These are phyloP conservation scores for Aspergillus carlsbadensis DNA, from an alignment of 495 filamentous ascomycete genomes.

Conservation along the genomic window DNA sequence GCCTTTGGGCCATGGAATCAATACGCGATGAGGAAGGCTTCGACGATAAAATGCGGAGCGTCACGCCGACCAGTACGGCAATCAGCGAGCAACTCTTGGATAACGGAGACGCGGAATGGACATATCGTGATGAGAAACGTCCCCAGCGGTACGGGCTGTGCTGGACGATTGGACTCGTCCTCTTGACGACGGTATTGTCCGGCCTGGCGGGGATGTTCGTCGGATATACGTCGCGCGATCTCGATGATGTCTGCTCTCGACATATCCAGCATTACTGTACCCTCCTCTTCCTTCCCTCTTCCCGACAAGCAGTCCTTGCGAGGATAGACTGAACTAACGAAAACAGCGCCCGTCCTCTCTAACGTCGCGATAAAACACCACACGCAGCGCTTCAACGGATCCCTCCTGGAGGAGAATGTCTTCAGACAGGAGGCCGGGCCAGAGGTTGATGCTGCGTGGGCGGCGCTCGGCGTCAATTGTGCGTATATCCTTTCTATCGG, in stretches of 20 bases:
- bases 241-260: conserved; percentile 11
- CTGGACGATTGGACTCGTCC: neutral
- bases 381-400: conserved; percentile 45
- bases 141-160: neutral
- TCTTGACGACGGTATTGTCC: neutral
- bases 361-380: conserved; percentile 14
- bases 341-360: conserved; percentile 9
- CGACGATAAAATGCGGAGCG: conserved; percentile 7
- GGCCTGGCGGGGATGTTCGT: conserved; percentile 11
- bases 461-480: conserved; percentile 53
- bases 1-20: neutral
- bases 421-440: conserved; percentile 51
- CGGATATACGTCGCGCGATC: conserved; percentile 4
- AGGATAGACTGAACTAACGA: neutral
- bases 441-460: conserved; percentile 59
- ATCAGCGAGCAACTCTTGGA: conserved; percentile 5
- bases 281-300: neutral
- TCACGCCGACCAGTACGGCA: neutral
- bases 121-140: neutral
- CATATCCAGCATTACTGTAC: conserved; percentile 15
- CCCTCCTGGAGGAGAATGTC: conserved; percentile 50
- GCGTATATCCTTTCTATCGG: conserved; percentile 4
- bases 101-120: conserved; percentile 6
- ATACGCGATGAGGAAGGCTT: neutral
- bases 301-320: too few relatives aligned